These are phyloP conservation scores for Scenedesmus sp. DNA, from an alignment of 163 green algal genomes.

Conservation along the genomic window DNA sequence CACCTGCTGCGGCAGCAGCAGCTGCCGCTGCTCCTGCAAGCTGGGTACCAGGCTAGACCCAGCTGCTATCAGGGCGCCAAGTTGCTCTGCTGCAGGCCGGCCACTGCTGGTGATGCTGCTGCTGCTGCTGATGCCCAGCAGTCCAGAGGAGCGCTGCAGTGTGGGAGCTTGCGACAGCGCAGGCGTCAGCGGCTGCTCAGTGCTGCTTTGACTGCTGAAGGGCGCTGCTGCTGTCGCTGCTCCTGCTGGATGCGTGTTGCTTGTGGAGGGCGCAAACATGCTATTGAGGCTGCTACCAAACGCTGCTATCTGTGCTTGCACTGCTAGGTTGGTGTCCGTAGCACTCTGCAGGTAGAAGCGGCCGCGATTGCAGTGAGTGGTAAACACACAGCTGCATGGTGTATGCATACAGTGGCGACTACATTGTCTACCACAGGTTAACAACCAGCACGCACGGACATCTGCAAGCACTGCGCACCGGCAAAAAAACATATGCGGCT, in stretches of 20 bases:
- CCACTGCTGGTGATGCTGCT: not conserved
- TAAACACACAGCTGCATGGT: not conserved
- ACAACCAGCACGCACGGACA: not conserved
- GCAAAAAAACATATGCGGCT: not conserved
- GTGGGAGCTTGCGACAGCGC: not conserved
- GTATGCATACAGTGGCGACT: not conserved
- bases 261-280: not conserved
- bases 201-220: not conserved
- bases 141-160: not conserved
- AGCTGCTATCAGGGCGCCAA: not conserved
- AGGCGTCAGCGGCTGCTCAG: not conserved
- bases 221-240: not conserved
- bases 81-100: not conserved
- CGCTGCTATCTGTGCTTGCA: not conserved
- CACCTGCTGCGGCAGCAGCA: not conserved
- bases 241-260: not conserved
- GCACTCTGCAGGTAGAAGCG: not conserved
- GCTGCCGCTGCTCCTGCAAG: not conserved
- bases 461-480: not conserved
- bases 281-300: not conserved
- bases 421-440: not conserved
- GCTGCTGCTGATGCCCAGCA: constrained; percentile 1
- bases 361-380: not conserved
- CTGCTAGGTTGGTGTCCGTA: not conserved
- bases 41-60: not conserved